A percentile compares a stretch with the other conserved stretches of the same genome.
These are phyloP conservation scores for Pachysandra terminalis DNA, from an alignment of 164 flowering plant genomes.

Conservation along the genomic window DNA sequence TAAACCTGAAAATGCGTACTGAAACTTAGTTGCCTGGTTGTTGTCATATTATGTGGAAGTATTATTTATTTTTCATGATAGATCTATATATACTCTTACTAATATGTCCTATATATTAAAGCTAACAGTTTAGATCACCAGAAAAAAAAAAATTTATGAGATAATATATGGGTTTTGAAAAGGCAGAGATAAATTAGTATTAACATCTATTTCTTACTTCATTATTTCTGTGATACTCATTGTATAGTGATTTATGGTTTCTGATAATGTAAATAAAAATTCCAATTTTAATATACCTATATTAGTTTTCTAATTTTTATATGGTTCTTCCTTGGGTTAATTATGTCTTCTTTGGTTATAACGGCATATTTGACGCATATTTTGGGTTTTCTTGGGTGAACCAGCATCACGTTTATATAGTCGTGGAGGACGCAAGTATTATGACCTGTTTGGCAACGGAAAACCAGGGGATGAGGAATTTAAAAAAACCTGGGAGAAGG, in stretches of 20 bases:
- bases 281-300: too few relatives aligned
- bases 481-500: constrained; percentile 61
- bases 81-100: too few relatives aligned
- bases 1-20: too few relatives aligned
- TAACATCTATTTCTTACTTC: not conserved
- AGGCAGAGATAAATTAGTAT: not conserved
- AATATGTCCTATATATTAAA: too few relatives aligned
- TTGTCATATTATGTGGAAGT: too few relatives aligned
- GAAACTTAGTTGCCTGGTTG: too few relatives aligned
- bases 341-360: not conserved
- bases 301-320: too few relatives aligned
- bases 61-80: too few relatives aligned
- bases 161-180: too few relatives aligned
- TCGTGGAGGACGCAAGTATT: constrained; percentile 38
- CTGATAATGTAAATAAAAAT: too few relatives aligned
- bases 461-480: constrained; percentile 59
- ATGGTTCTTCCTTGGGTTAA: not conserved
- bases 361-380: not conserved
- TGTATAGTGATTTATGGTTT: not conserved
- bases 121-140: too few relatives aligned
- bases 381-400: constrained; percentile 7
- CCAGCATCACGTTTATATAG: constrained; percentile 64
- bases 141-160: too few relatives aligned
- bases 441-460: constrained; percentile 73
- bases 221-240: not conserved